A percentile compares a stretch with the other conserved stretches of the same genome.
phyloP scores from a whole-genome alignment of 1,139 yeast species.

The Kluyveromyces marxianus region DNA sequence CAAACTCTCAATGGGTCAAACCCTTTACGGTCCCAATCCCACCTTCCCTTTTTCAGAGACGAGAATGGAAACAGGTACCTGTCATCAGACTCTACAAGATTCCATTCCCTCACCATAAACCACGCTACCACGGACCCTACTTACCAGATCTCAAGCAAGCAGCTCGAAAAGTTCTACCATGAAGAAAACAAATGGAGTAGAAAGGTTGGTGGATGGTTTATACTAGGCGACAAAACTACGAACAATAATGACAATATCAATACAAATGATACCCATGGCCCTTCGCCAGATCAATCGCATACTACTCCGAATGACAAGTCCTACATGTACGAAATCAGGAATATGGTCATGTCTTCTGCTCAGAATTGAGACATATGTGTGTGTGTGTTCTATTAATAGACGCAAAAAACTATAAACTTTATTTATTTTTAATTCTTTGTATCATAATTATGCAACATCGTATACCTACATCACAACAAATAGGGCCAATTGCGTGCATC shows the following conservation, averaged over 20 bases:
- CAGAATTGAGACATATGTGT: constrained; percentile 9
- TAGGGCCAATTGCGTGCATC: no score
- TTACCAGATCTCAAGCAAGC: constrained; percentile 20
- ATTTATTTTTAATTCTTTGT: background rate
- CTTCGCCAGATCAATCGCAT: constrained; percentile 9
- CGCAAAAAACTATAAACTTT: background rate
- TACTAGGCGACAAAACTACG: constrained; percentile 12
- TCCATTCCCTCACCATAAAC: constrained; percentile 14
- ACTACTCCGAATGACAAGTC: constrained; percentile 14
- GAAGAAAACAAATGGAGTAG: constrained; percentile 30
- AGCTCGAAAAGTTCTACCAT: constrained; percentile 27
- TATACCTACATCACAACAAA: no score
- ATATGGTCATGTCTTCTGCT: constrained; percentile 30
- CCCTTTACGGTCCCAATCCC: constrained; percentile 11
- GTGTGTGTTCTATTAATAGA: background rate
- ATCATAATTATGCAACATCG: no score
- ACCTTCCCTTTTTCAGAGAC: constrained; percentile 7
- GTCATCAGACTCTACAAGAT: constrained; percentile 15
- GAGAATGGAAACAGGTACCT: constrained; percentile 3
- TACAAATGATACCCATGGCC: no score
- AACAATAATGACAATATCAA: constrained; percentile 1
- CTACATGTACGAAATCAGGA: constrained; percentile 29
- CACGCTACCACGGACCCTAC: constrained; percentile 12
- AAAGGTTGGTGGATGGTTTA: constrained; percentile 28
- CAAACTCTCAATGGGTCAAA: constrained; percentile 13